These are phyloP conservation scores for Pilaira anomala DNA, from an alignment of 192 early-diverging fungal species.

Conservation along the genomic window DNA sequence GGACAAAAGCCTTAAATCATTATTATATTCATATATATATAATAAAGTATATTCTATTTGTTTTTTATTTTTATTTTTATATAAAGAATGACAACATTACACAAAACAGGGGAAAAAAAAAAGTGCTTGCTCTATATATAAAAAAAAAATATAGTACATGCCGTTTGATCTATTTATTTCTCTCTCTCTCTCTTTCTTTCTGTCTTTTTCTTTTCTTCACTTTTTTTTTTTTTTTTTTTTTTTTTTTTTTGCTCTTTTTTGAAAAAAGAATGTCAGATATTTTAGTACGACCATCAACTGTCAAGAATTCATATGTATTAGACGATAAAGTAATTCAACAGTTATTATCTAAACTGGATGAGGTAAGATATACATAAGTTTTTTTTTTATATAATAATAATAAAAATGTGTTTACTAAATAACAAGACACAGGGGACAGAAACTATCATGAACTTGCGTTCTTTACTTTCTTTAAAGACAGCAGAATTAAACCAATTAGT, in stretches of 20 bases:
- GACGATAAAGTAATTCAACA: constrained; percentile 14
- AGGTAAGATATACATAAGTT: background rate
- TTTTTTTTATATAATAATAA: background rate
- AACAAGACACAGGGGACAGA: constrained; percentile 21
- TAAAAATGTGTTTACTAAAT: background rate
- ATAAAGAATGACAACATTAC: no score
- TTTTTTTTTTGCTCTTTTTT: background rate
- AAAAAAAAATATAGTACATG: background rate
- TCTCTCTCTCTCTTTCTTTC: background rate
- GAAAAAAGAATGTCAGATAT: background rate
- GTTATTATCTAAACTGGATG: constrained; percentile 22
- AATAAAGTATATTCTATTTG: background rate
- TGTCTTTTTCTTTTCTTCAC: constrained; percentile 1
- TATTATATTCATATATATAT: no score
- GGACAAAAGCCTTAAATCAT: constrained; percentile 38
- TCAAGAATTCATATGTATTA: background rate
- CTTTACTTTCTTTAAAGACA: constrained; percentile 28
- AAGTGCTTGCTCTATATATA: background rate
- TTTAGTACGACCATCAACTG: background rate
- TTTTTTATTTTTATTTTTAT: constrained; percentile 1
- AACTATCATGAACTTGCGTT: constrained; percentile 30
- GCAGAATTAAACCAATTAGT: constrained; percentile 29
- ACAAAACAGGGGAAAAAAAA: no score
- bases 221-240: background rate
- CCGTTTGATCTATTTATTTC: no score